phyloP scores from a whole-genome alignment of 805 yeast genomes.

The Candida sakaeoensis region DNA sequence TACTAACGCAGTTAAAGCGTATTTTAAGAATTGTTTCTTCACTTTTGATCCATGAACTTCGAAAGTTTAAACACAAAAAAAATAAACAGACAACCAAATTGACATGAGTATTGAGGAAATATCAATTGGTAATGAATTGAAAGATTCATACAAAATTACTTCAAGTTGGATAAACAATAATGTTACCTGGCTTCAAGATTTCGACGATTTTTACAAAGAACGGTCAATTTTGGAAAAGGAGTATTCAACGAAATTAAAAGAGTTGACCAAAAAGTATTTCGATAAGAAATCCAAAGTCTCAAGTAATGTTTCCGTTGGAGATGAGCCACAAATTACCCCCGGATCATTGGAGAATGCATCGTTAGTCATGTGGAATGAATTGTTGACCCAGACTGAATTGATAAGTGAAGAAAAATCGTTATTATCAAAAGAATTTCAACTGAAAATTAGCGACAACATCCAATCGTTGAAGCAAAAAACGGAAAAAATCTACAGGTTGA shows the following conservation, averaged over 20 bases:
- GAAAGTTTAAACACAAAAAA: neutral
- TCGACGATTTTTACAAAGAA: constrained; percentile 81
- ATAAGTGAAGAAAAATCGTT: constrained; percentile 63
- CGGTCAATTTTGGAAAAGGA: constrained; percentile 81
- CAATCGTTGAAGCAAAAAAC: constrained; percentile 49
- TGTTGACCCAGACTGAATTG: constrained; percentile 77
- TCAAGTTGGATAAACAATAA: constrained; percentile 77
- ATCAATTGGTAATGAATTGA: constrained; percentile 67
- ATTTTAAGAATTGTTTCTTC: constrained; percentile 6
- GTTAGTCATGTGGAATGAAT: constrained; percentile 86
- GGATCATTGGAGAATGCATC: constrained; percentile 90
- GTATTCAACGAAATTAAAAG: constrained; percentile 64
- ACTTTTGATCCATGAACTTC: neutral
- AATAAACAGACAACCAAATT: neutral
- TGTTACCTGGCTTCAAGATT: constrained; percentile 68
- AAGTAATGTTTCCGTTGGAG: constrained; percentile 80
- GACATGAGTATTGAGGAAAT: constrained; percentile 19
- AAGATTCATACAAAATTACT: constrained; percentile 77
- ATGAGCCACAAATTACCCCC: constrained; percentile 84
- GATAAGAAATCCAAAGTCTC: constrained; percentile 70
- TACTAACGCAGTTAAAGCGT: constrained; percentile 7
- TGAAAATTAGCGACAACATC: constrained; percentile 61
- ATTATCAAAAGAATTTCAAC: constrained; percentile 56
- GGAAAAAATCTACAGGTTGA: constrained; percentile 50
- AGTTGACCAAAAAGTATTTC: constrained; percentile 64